Base-by-base conservation (phyloP, 768 basidiomycete genomes). In the Antrodiella citrinella region DNA sequence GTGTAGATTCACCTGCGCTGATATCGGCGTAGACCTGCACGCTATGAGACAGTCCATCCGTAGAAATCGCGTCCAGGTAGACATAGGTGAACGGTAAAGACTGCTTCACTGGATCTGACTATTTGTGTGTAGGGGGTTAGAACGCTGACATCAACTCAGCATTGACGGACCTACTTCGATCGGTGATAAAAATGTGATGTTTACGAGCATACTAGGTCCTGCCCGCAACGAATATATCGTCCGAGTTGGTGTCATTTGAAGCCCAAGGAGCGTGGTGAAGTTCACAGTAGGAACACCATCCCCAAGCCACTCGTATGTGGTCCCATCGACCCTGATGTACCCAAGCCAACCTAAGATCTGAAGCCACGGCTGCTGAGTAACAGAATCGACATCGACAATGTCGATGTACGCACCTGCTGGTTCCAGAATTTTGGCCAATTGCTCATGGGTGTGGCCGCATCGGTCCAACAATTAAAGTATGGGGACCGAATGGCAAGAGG, bases 31-130 rank as follows among this genome's bases (percentile, higher is more conserved):
- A 72, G 3, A 71, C 56, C 50, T 71, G 65, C 5, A 70, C 64
- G 12, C 20, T 11, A 50, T 72, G 71, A 13, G 59, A 20, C 11
- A 52, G 51, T 4, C 64, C 67, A 45, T 72, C 70, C 15, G 57
- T 55, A 0, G 70, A 56, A 3, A 23, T 39, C 9, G 62, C 68
- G 4, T 60, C 54, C 4, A 72, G 48, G 9, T 62, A 56, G 10
- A 72, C 38, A 48, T 72, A 72, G 9, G 69, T 65, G 54, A 72
- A 71, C 3, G 71, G 70, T 3, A 72, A 47, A 2, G 71, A 71
- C 49, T 71, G 69, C n/a, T 58, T 59, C 42, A 69, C 64, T 49
- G 65, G 62, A 54, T 72, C 66, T 13, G 59, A 56, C 0, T n/a
- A 35, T 35, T 15, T 7, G 30, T 35, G 7, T 35, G 15, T 35